A percentile compares a stretch with the other conserved stretches of the same genome.
Conservation (phyloP, 768 basidiomycete genomes). For the Plicaturopsis crispa region DNA sequence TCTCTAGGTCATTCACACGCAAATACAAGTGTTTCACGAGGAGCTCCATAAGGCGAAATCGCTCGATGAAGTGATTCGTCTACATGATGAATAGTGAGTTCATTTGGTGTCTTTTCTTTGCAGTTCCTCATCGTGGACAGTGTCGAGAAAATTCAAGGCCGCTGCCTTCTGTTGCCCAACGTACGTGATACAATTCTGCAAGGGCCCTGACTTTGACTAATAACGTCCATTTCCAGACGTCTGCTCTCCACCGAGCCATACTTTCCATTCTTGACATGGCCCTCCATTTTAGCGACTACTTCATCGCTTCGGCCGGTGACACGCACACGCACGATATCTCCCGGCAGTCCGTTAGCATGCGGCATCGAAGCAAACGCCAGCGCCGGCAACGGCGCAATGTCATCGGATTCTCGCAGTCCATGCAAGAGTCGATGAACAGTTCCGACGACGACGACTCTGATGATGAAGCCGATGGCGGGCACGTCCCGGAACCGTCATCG, state of each 20-base stretch:
- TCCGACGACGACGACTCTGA: slow-evolving; percentile 38
- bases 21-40: slow-evolving; percentile 53
- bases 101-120: not conserved
- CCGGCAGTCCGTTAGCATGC: slow-evolving; percentile 41
- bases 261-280: slow-evolving; percentile 68
- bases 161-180: slow-evolving; percentile 57
- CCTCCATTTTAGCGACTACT: slow-evolving; percentile 60
- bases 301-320: slow-evolving; percentile 53
- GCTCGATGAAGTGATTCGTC: slow-evolving; percentile 66
- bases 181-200: no score
- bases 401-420: slow-evolving; percentile 49
- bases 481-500: slow-evolving; percentile 25
- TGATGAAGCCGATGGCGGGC: slow-evolving; percentile 25
- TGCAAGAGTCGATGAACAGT: slow-evolving; percentile 23
- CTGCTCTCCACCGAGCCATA: slow-evolving; percentile 57
- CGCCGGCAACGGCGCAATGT: slow-evolving; percentile 46
- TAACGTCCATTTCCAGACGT: slow-evolving; percentile 55
- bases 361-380: slow-evolving; percentile 58
- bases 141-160: slow-evolving; percentile 48
- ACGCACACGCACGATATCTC: slow-evolving; percentile 50
- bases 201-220: no score
- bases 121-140: slow-evolving; percentile 23
- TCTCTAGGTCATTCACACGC: slow-evolving; percentile 58
- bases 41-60: slow-evolving; percentile 46
- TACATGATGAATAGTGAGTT: slow-evolving; percentile 67